Conservation (phyloP, 2,329 filamentous ascomycete species). For the Aureobasidium pullulans region DNA sequence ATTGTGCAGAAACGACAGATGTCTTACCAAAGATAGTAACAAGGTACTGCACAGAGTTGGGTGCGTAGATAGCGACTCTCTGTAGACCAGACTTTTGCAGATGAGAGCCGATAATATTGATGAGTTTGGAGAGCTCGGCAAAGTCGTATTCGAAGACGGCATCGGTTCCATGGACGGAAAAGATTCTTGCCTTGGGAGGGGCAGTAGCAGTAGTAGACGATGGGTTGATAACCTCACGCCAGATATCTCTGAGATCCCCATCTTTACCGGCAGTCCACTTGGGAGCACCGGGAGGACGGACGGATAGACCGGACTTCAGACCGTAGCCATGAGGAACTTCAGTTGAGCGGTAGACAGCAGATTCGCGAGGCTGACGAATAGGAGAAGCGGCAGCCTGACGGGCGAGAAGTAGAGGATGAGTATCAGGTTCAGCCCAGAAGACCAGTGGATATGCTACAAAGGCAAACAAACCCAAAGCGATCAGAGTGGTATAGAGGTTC, state of each 20-base stretch:
- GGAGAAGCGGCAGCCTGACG: conserved; percentile 72
- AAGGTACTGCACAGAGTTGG: conserved; percentile 87
- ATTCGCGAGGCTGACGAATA: conserved; percentile 77
- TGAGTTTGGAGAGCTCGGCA: conserved; percentile 73
- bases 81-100: conserved; percentile 59
- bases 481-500: conserved; percentile 69
- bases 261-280: conserved; percentile 79
- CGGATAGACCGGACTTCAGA: conserved; percentile 67
- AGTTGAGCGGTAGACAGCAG: conserved; percentile 75
- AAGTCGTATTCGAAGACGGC: conserved; percentile 62
- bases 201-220: conserved; percentile 54
- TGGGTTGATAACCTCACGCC: conserved; percentile 55
- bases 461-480: conserved; percentile 59
- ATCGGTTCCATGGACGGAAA: conserved; percentile 72
- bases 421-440: conserved; percentile 72
- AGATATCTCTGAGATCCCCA: conserved; percentile 86
- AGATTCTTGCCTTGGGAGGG: conserved; percentile 58
- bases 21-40: conserved; percentile 62
- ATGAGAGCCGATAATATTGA: conserved; percentile 76
- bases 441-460: conserved; percentile 66
- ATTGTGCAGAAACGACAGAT: neutral
- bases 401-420: conserved; percentile 82
- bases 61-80: conserved; percentile 81
- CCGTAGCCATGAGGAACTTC: conserved; percentile 80
- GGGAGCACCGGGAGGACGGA: conserved; percentile 70